Evolutionary conservation across 768 basidiomycete species (phyloP).

Genomic region (Suillus variegatus): DNA sequence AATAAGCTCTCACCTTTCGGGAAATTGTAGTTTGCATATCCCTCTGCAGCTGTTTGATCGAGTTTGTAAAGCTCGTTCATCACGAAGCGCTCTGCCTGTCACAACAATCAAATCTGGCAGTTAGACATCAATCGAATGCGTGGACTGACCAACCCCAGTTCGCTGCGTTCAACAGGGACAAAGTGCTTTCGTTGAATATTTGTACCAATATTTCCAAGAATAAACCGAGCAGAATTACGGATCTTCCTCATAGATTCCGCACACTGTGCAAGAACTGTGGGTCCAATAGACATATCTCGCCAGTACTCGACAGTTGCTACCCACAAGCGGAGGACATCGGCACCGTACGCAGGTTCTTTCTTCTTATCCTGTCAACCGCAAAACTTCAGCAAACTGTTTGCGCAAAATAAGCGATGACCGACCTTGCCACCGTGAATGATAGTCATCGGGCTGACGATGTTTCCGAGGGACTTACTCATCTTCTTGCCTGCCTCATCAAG

Average conservation of each 20-base stretch:
- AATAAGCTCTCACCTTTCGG: slow-evolving; percentile 60
- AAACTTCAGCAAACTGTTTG: slow-evolving; percentile 6
- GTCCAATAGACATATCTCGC: slow-evolving; percentile 85
- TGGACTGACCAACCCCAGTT: slow-evolving; percentile 65
- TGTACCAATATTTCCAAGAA: slow-evolving; percentile 73
- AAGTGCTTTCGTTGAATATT: slow-evolving; percentile 10
- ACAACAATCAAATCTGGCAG: neutral
- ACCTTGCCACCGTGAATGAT: slow-evolving; percentile 81
- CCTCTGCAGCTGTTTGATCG: slow-evolving; percentile 64
- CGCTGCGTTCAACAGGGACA: slow-evolving; percentile 27
- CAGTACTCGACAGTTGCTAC: slow-evolving; percentile 89
- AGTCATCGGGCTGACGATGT: slow-evolving; percentile 82
- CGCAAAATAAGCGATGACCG: slow-evolving; percentile 20
- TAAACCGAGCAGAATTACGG: slow-evolving; percentile 83
- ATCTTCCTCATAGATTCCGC: slow-evolving; percentile 80
- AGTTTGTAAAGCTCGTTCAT: slow-evolving; percentile 81
- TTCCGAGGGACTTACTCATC: slow-evolving; percentile 98
- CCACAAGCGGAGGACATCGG: slow-evolving; percentile 89
- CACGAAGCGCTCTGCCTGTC: slow-evolving; percentile 80
- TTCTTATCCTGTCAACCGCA: slow-evolving; percentile 52
- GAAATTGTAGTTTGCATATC: slow-evolving; percentile 78
- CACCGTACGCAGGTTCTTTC: slow-evolving; percentile 77
- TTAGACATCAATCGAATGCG: neutral
- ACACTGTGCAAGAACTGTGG: slow-evolving; percentile 71
- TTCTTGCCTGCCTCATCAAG: slow-evolving; percentile 86